Evolutionary conservation across 202 grass and related monocot genomes (phyloP).

Genomic region (Brachypodium distachyon): DNA sequence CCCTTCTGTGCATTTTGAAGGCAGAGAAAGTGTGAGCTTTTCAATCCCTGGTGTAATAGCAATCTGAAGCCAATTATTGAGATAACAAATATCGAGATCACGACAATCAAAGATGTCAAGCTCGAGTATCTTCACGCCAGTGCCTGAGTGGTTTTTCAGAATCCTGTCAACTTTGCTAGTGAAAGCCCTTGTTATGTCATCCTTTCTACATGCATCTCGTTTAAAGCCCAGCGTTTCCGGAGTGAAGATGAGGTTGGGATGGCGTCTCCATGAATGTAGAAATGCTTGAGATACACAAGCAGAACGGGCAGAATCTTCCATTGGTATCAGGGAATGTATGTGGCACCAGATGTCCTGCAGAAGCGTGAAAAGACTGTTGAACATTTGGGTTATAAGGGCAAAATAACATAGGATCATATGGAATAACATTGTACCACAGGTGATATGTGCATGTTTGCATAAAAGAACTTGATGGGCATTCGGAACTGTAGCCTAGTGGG

Average conservation of each 20-base stretch:
- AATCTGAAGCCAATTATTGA: not conserved
- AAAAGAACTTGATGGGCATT: not conserved
- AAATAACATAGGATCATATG: not conserved
- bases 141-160: not conserved
- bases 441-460: not conserved
- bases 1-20: not conserved
- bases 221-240: not conserved
- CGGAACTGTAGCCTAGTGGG: not conserved
- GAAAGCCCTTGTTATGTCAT: not conserved
- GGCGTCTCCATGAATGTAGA: not conserved
- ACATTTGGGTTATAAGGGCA: not conserved
- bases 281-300: not conserved
- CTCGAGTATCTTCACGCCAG: not conserved
- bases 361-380: not conserved
- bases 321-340: not conserved
- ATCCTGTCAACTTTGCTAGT: not conserved
- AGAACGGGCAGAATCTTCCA: not conserved
- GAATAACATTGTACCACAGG: not conserved
- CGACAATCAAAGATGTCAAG: not conserved
- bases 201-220: not conserved
- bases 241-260: not conserved
- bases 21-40: not conserved
- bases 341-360: not conserved
- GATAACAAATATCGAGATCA: not conserved
- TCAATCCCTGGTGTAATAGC: not conserved